A percentile compares a stretch with the other conserved stretches of the same genome.
Conservation (phyloP, 306 rosid species). For the Quercus engelmannii region DNA sequence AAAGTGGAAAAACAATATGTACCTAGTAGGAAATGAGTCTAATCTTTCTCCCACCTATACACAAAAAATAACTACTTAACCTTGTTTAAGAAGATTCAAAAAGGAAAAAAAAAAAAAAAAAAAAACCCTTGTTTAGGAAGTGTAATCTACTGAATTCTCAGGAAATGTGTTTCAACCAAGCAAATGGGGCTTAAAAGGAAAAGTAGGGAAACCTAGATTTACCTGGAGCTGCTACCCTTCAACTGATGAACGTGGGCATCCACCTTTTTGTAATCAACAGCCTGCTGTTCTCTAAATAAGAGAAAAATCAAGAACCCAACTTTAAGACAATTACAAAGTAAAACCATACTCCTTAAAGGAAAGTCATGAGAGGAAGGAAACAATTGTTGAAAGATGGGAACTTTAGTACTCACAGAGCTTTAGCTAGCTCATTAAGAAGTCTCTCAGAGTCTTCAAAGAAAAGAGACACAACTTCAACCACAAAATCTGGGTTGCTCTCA, state of each 20-base stretch:
- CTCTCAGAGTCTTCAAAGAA: constrained; percentile 72
- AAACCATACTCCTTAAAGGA: neutral
- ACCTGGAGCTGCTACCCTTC: constrained; percentile 98
- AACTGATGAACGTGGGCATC: constrained; percentile 78
- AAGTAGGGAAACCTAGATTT: constrained; percentile 1
- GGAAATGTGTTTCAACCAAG: neutral
- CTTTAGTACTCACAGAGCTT: constrained; percentile 45
- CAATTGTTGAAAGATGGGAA: neutral
- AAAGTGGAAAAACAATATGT: neutral
- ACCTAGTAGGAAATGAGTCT: neutral
- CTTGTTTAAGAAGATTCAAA: neutral
- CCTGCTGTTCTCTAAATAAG: constrained; percentile 45
- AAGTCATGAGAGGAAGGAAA: neutral
- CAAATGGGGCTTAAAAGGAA: neutral
- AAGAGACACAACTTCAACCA: constrained; percentile 73
- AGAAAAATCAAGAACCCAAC: neutral
- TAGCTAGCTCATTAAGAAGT: constrained; percentile 58
- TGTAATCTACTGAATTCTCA: neutral
- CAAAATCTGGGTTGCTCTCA: constrained; percentile 82
- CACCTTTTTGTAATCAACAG: constrained; percentile 56
- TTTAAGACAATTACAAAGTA: no score
- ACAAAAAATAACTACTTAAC: neutral
- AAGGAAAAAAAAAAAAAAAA: no score
- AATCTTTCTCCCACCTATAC: neutral
- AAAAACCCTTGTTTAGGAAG: neutral